Conservation (phyloP, 208 protist species). For the Trypanosoma melophagium region DNA sequence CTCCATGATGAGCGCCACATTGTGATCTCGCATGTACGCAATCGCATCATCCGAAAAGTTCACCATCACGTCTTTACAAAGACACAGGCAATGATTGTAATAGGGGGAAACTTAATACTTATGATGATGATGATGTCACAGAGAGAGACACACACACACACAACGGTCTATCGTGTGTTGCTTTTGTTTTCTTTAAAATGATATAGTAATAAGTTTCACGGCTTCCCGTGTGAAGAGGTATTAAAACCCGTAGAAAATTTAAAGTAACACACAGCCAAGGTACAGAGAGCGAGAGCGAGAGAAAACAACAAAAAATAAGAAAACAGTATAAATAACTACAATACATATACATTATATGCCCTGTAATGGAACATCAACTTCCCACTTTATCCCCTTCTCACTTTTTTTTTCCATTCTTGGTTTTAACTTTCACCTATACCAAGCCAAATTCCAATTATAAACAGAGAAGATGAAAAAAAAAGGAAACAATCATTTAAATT, state of each 20-base stretch:
- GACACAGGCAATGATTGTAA: neutral
- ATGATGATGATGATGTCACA: neutral
- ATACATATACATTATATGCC: too few species aligned
- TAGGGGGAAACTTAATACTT: neutral
- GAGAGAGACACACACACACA: neutral
- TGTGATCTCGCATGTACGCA: slow-evolving; percentile 76
- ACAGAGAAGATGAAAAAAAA: neutral
- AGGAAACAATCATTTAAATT: neutral
- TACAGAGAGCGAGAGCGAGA: too few species aligned
- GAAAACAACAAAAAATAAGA: too few species aligned
- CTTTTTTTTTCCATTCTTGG: too few species aligned
- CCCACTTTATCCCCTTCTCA: too few species aligned
- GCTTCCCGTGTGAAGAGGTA: too few species aligned
- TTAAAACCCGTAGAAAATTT: too few species aligned
- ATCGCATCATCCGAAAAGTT: slow-evolving; percentile 59
- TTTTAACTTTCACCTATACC: neutral
- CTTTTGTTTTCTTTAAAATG: neutral
- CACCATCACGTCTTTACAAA: slow-evolving; percentile 21
- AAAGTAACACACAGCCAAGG: too few species aligned
- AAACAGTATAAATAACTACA: too few species aligned
- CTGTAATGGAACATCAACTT: too few species aligned
- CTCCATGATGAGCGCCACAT: slow-evolving; percentile 81
- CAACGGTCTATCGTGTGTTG: neutral
- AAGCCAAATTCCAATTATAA: neutral
- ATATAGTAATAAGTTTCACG: too few species aligned